phyloP scores from a whole-genome alignment of 1,284 basidiomycete species.

The Hortiboletus rubellus region DNA sequence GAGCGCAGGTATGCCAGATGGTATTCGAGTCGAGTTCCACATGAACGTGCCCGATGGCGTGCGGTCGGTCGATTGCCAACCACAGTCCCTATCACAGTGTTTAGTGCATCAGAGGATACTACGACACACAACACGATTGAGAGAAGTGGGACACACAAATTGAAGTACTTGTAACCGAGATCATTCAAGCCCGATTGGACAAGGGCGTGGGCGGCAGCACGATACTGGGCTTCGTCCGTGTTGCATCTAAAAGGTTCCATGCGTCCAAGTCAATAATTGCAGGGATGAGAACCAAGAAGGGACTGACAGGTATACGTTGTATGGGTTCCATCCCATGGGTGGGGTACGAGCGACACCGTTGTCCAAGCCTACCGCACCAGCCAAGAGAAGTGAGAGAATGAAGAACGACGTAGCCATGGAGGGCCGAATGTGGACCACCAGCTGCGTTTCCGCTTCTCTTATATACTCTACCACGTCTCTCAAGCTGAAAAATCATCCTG shows the following conservation, averaged over 20 bases:
- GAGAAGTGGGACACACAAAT: neutral
- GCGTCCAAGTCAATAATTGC: neutral
- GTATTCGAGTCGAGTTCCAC: constrained; percentile 8
- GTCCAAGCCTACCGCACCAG: constrained; percentile 29
- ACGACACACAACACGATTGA: neutral
- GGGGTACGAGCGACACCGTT: constrained; percentile 45
- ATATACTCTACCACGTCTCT: neutral
- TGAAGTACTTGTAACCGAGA: constrained; percentile 7
- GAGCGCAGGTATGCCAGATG: constrained; percentile 14
- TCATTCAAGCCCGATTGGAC: constrained; percentile 1
- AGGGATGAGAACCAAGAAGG: neutral
- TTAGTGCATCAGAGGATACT: neutral
- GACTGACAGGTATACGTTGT: constrained; percentile 45
- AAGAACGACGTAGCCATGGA: neutral
- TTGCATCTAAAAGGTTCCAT: neutral
- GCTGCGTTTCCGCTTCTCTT: neutral
- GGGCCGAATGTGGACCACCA: neutral
- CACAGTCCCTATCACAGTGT: constrained; percentile 7
- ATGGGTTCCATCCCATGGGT: constrained; percentile 51
- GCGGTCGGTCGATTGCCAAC: constrained; percentile 12
- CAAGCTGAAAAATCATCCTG: no score
- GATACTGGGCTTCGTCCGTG: constrained; percentile 9
- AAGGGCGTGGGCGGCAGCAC: constrained; percentile 1
- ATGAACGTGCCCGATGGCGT: constrained; percentile 1
- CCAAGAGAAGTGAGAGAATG: neutral